These are phyloP conservation scores for Bipolaris bicolor DNA, from an alignment of 2,329 filamentous ascomycete species.

Conservation along the genomic window DNA sequence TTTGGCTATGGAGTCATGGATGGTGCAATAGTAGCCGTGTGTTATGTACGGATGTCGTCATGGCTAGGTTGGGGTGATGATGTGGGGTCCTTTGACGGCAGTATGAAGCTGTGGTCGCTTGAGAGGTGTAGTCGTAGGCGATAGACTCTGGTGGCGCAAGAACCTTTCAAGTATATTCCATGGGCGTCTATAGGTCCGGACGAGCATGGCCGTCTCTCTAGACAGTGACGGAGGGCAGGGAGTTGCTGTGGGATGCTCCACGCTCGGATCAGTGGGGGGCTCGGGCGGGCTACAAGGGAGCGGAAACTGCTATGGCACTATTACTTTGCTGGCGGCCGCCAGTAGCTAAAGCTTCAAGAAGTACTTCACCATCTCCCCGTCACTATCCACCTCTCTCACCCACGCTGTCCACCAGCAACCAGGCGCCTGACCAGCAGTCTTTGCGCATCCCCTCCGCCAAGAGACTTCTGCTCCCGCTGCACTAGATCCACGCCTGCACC, in stretches of 20 bases:
- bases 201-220: too few relatives aligned
- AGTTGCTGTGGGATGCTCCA: slow-evolving; percentile 21
- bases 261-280: slow-evolving; percentile 10
- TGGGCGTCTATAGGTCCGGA: too few relatives aligned
- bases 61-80: not conserved
- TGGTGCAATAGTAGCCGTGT: not conserved
- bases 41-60: not conserved
- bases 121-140: not conserved
- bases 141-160: not conserved
- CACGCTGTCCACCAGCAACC: slow-evolving; percentile 19
- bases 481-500: slow-evolving; percentile 47
- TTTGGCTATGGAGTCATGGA: not conserved
- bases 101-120: not conserved
- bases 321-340: slow-evolving; percentile 13
- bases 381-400: slow-evolving; percentile 7
- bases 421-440: slow-evolving; percentile 15
- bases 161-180: too few relatives aligned
- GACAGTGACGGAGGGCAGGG: slow-evolving; percentile 5
- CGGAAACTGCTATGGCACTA: slow-evolving; percentile 25
- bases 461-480: slow-evolving; percentile 18
- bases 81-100: not conserved
- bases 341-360: slow-evolving; percentile 21
- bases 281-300: slow-evolving; percentile 22
- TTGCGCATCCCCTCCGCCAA: slow-evolving; percentile 18
- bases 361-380: slow-evolving; percentile 19